A percentile compares a stretch with the other conserved stretches of the same genome.
Evolutionary conservation across 208 protist genomes (phyloP).

Genomic region (Trypanosoma conorhini): DNA sequence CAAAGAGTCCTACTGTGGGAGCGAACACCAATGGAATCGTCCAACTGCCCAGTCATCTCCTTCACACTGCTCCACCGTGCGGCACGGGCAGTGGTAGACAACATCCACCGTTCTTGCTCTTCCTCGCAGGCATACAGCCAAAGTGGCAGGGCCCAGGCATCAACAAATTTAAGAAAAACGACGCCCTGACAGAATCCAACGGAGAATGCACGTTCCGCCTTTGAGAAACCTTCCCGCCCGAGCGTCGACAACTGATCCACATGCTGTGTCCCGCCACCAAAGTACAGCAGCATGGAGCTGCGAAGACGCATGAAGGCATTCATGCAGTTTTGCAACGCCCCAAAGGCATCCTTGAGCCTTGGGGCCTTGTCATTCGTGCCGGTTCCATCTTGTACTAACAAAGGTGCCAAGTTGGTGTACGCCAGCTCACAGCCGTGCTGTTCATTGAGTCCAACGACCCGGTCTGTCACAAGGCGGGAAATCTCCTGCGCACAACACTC

Average conservation of each 20-base stretch:
- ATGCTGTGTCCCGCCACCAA: conserved; percentile 50
- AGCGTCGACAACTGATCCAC: conserved; percentile 46
- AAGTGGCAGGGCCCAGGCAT: conserved; percentile 59
- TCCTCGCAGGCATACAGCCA: conserved; percentile 64
- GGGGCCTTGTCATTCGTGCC: background rate
- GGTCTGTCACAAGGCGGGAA: conserved; percentile 11
- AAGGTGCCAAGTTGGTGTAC: conserved; percentile 2
- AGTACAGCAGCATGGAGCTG: conserved; percentile 39
- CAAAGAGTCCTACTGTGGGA: conserved; percentile 22
- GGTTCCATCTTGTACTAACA: background rate
- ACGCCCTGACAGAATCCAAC: conserved; percentile 31
- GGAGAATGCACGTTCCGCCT: conserved; percentile 33
- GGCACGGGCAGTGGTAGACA: background rate
- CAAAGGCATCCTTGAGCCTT: conserved; percentile 35
- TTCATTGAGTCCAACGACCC: conserved; percentile 20
- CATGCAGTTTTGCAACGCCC: conserved; percentile 50
- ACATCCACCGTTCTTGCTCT: conserved; percentile 12
- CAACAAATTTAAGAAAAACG: conserved; percentile 37
- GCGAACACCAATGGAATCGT: background rate
- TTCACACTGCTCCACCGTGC: background rate
- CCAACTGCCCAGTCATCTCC: background rate
- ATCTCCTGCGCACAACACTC: conserved; percentile 28
- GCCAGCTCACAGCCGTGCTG: conserved; percentile 21
- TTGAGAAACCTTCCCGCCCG: conserved; percentile 34
- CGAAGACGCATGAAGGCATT: conserved; percentile 55